Conservation (phyloP, 1,284 basidiomycete genomes). For the Phenoliferia sp. region DNA sequence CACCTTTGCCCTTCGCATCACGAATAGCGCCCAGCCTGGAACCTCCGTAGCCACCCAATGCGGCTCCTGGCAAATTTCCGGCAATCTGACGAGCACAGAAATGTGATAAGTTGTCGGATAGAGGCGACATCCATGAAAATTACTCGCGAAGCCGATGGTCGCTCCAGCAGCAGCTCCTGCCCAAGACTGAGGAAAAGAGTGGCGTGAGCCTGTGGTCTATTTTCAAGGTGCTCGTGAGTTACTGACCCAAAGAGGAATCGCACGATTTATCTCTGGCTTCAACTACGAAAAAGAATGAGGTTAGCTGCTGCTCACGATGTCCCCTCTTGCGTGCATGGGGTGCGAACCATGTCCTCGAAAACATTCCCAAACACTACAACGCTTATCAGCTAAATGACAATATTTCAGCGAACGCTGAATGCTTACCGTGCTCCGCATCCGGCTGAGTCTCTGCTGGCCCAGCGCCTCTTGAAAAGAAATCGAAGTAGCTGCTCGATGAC, state of each 20-base stretch:
- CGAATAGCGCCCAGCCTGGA: constrained; percentile 79
- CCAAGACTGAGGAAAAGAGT: constrained; percentile 46
- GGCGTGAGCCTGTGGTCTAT: not conserved
- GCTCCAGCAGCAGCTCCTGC: constrained; percentile 59
- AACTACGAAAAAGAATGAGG: not conserved
- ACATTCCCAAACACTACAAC: constrained; percentile 85
- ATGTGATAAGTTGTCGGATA: too few species aligned
- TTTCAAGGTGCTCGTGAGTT: too few species aligned
- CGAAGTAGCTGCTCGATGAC: constrained; percentile 54
- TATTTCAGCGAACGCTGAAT: too few species aligned
- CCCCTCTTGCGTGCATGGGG: not conserved
- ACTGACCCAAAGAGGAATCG: constrained; percentile 59
- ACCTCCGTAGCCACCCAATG: constrained; percentile 63
- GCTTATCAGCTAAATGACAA: too few species aligned
- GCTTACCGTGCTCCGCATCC: constrained; percentile 67
- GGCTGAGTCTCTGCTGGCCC: constrained; percentile 45
- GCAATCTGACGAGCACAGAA: constrained; percentile 59
- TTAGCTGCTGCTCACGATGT: not conserved
- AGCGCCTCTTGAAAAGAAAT: constrained; percentile 32
- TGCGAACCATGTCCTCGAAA: constrained; percentile 58
- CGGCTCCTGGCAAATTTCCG: constrained; percentile 73
- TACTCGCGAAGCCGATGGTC: constrained; percentile 64
- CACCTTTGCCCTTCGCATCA: constrained; percentile 78
- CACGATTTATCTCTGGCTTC: constrained; percentile 55
- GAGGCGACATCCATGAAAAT: too few species aligned